These are phyloP conservation scores for Phaeosphaeriaceae sp. DNA, from an alignment of 2,329 filamentous ascomycete genomes.

Conservation along the genomic window DNA sequence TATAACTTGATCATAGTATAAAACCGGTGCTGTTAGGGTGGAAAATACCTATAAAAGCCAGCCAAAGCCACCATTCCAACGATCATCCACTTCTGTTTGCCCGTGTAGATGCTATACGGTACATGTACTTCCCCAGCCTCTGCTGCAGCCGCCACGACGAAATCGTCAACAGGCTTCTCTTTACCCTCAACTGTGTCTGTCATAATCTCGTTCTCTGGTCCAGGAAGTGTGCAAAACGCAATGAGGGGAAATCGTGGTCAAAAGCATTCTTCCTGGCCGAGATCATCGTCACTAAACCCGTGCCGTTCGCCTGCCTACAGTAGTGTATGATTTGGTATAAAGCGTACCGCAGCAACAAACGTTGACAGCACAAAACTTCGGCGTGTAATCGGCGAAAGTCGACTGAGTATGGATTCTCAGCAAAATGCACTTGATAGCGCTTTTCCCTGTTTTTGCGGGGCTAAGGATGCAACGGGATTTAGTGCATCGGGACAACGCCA, in stretches of 20 bases:
- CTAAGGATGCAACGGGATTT: no score
- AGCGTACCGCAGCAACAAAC: constrained; percentile 18
- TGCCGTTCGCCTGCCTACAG: not conserved
- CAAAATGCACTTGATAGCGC: no score
- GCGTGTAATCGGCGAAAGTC: constrained; percentile 21
- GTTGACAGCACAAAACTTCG: constrained; percentile 11
- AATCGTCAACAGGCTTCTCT: constrained; percentile 19
- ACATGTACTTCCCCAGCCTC: constrained; percentile 21
- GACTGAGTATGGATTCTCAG: no score
- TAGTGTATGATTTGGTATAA: constrained; percentile 24
- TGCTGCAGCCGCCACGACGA: constrained; percentile 16
- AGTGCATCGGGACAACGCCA: no score
- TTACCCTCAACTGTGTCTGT: constrained; percentile 17
- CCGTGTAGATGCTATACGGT: constrained; percentile 38
- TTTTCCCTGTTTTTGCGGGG: no score
- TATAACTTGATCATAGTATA: no score
- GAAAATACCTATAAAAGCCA: constrained; percentile 39
- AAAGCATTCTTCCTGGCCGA: no score
- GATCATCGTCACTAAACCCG: constrained; percentile 5
- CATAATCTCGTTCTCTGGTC: no score
- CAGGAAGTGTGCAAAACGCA: no score
- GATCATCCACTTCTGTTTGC: constrained; percentile 39
- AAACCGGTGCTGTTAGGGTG: no score
- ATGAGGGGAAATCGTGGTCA: no score
- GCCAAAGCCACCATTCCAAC: constrained; percentile 39